Percentiles rank a stretch among this genome's conserved stretches.
phyloP scores from a whole-genome alignment of 257 asterid species.

The Scutellaria galericulata region DNA sequence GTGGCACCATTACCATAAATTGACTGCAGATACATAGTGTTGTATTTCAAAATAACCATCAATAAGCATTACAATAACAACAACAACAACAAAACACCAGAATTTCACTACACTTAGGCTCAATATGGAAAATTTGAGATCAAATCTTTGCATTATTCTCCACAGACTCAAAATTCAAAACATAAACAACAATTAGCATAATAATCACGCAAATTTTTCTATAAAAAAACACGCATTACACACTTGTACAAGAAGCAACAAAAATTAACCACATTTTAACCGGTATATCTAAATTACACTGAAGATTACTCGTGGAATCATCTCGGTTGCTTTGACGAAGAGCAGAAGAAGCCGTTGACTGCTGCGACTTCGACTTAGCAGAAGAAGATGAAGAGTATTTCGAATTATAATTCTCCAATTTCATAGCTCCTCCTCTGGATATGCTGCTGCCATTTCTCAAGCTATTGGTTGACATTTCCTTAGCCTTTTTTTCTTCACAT shows the following conservation, averaged over 20 bases:
- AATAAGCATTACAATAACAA: neutral
- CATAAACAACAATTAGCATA: neutral
- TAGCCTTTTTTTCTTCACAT: slow-evolving; percentile 32
- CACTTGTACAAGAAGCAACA: slow-evolving; percentile 5
- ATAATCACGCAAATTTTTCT: neutral
- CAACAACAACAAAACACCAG: neutral
- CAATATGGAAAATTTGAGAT: slow-evolving; percentile 18
- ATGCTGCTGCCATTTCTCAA: slow-evolving; percentile 56
- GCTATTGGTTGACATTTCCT: slow-evolving; percentile 49
- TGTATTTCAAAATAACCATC: neutral
- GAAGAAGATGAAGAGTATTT: slow-evolving; percentile 57
- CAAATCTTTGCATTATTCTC: slow-evolving; percentile 17
- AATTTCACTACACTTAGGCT: neutral
- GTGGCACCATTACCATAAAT: slow-evolving; percentile 12
- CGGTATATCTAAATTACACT: neutral
- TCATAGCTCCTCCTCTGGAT: slow-evolving; percentile 44
- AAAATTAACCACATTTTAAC: slow-evolving; percentile 28
- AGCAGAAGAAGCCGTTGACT: slow-evolving; percentile 37
- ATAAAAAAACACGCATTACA: slow-evolving; percentile 6
- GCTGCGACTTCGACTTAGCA: slow-evolving; percentile 49
- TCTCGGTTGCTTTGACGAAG: slow-evolving; percentile 60
- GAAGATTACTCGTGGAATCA: slow-evolving; percentile 48
- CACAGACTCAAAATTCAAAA: neutral
- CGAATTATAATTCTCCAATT: slow-evolving; percentile 52
- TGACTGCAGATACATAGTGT: slow-evolving; percentile 23